Conservation (phyloP, 2,329 filamentous ascomycete genomes). For the Biscogniauxia mediterranea region DNA sequence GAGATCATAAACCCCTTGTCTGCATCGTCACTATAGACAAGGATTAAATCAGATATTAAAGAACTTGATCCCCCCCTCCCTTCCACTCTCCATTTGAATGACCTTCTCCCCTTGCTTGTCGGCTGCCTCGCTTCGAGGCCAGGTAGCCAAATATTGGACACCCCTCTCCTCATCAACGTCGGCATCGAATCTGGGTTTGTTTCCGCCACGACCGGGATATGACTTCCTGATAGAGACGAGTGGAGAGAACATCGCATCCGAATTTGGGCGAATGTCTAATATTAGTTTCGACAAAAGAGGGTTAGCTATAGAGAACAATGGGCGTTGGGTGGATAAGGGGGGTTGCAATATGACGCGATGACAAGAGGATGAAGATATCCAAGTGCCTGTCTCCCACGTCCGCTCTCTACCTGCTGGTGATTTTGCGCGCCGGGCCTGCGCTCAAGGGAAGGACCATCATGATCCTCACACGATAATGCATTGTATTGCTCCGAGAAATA, state of each 20-base stretch:
- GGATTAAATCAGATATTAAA: not conserved
- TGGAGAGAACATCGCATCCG: not conserved
- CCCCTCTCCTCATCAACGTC: not conserved
- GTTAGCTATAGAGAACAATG: not conserved
- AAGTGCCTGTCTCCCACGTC: not conserved
- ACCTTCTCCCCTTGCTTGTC: not conserved
- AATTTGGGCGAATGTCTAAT: not conserved
- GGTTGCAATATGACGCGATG: not conserved
- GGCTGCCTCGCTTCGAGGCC: not conserved
- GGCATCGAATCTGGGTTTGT: not conserved
- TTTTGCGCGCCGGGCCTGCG: not conserved
- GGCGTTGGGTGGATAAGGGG: not conserved
- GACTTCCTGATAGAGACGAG: not conserved
- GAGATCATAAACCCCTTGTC: not conserved
- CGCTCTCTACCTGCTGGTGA: not conserved
- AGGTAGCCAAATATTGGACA: not conserved
- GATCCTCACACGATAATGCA: not conserved
- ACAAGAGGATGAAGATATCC: not conserved
- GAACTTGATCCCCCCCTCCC: not conserved
- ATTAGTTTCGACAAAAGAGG: not conserved
- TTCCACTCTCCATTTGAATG: not conserved
- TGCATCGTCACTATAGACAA: not conserved
- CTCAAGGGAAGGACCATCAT: not conserved
- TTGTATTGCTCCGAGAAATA: not conserved
- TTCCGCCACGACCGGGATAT: not conserved